Percentiles rank a stretch among this genome's conserved stretches.
Conservation (phyloP, 2,329 filamentous ascomycete genomes). For the Fusarium palustre region DNA sequence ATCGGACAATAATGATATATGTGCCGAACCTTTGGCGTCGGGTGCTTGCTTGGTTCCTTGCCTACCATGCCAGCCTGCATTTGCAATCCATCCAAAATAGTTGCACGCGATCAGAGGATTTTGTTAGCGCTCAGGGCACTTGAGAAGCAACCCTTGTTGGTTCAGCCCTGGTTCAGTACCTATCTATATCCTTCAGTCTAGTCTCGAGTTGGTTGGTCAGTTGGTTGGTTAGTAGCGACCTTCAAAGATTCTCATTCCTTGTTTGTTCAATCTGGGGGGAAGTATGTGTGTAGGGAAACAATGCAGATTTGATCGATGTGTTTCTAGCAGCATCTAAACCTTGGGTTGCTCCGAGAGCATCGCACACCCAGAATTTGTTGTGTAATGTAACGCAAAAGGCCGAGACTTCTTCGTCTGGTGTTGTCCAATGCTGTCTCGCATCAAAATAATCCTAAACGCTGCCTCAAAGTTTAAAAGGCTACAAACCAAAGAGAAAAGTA, state of each 20-base stretch:
- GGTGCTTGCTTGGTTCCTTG: background rate
- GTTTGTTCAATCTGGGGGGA: background rate
- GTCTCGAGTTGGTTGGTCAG: background rate
- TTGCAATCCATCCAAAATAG: slow-evolving; percentile 25
- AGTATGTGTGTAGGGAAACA: background rate
- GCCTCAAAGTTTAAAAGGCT: slow-evolving; percentile 15
- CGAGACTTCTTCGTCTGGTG: slow-evolving; percentile 19
- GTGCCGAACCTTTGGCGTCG: slow-evolving; percentile 12
- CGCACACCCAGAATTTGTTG: background rate
- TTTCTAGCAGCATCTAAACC: background rate
- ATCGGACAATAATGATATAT: background rate
- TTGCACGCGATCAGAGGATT: slow-evolving; percentile 34
- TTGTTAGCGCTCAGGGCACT: slow-evolving; percentile 33
- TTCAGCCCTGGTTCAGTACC: slow-evolving; percentile 6
- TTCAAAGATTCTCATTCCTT: slow-evolving; percentile 15
- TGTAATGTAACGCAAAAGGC: slow-evolving; percentile 14
- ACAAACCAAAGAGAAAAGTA: background rate
- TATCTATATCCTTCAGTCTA: background rate
- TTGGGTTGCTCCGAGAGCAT: slow-evolving; percentile 9
- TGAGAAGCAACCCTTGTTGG: slow-evolving; percentile 25
- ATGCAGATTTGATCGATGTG: background rate
- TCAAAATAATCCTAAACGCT: slow-evolving; percentile 1
- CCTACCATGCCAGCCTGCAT: background rate
- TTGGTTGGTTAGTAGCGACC: slow-evolving; percentile 23
- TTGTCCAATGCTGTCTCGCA: slow-evolving; percentile 7